Conservation (phyloP, 768 basidiomycete species). For the Pisolithus sp. region DNA sequence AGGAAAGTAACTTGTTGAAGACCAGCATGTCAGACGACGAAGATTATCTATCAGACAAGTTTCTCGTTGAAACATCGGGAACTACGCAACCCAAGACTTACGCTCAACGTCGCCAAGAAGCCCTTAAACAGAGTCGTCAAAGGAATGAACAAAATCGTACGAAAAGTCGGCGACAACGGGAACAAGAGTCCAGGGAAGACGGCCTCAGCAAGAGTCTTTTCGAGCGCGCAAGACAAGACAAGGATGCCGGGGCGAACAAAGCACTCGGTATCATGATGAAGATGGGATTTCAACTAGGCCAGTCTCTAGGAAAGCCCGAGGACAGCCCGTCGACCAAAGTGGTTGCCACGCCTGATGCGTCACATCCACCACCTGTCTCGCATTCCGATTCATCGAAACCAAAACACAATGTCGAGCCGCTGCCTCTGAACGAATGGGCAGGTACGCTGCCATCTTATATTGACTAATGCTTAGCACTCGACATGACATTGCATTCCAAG, state of each 20-base stretch:
- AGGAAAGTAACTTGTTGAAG: constrained; percentile 1
- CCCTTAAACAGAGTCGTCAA: constrained; percentile 45
- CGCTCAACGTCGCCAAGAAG: constrained; percentile 62
- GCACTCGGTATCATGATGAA: constrained; percentile 88
- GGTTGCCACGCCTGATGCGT: constrained; percentile 1
- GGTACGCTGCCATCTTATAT: constrained; percentile 40
- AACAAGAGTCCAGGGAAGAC: constrained; percentile 70
- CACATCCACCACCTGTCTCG: neutral
- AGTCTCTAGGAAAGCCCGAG: constrained; percentile 54
- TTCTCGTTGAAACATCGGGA: constrained; percentile 44
- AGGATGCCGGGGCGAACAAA: constrained; percentile 49
- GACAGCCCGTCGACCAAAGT: constrained; percentile 8
- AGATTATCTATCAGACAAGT: constrained; percentile 87
- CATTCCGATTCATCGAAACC: neutral
- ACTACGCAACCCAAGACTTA: constrained; percentile 54
- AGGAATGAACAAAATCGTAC: constrained; percentile 63
- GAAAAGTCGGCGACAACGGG: constrained; percentile 59
- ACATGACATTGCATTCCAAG: constrained; percentile 32
- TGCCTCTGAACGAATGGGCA: constrained; percentile 76
- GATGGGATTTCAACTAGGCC: constrained; percentile 87
- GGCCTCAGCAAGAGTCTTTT: constrained; percentile 78
- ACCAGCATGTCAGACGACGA: constrained; percentile 66
- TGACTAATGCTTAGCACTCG: neutral
- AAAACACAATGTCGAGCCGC: constrained; percentile 54
- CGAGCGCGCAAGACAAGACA: constrained; percentile 63